Evolutionary conservation across 768 basidiomycete species (phyloP).

Genomic region (Phallus indusiatus): DNA sequence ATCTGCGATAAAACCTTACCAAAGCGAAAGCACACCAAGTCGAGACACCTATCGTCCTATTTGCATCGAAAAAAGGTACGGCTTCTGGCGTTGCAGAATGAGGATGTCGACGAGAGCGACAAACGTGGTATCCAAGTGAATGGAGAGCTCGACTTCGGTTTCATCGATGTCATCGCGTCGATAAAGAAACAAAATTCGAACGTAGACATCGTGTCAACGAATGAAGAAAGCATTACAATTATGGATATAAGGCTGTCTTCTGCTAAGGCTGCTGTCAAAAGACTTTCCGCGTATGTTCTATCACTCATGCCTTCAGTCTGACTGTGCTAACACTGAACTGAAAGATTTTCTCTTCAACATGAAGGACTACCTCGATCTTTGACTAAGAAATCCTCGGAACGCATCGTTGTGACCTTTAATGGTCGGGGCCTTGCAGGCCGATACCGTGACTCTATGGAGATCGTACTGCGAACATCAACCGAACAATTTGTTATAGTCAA

Average conservation of each 20-base stretch:
- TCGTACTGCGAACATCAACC: conserved; percentile 31
- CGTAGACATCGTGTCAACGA: background rate
- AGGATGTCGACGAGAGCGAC: too few species aligned
- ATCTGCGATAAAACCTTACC: too few species aligned
- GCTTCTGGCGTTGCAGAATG: too few species aligned
- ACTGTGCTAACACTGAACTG: background rate
- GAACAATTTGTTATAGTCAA: conserved; percentile 39
- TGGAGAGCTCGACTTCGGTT: too few species aligned
- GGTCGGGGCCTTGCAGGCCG: conserved; percentile 21
- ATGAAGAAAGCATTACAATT: background rate
- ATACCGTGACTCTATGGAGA: conserved; percentile 38
- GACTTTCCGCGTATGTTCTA: too few species aligned
- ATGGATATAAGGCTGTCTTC: conserved; percentile 1
- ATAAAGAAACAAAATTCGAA: too few species aligned
- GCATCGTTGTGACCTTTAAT: conserved; percentile 7
- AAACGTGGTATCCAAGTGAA: too few species aligned
- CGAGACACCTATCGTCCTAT: too few species aligned
- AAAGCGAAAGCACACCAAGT: too few species aligned
- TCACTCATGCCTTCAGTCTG: too few species aligned
- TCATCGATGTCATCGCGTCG: too few species aligned
- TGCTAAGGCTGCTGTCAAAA: background rate
- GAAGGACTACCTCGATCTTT: background rate
- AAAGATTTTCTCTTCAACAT: background rate
- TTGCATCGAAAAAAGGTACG: too few species aligned
- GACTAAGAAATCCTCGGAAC: background rate